phyloP scores from a whole-genome alignment of 768 basidiomycete species.

The Favolaschia claudopus region DNA sequence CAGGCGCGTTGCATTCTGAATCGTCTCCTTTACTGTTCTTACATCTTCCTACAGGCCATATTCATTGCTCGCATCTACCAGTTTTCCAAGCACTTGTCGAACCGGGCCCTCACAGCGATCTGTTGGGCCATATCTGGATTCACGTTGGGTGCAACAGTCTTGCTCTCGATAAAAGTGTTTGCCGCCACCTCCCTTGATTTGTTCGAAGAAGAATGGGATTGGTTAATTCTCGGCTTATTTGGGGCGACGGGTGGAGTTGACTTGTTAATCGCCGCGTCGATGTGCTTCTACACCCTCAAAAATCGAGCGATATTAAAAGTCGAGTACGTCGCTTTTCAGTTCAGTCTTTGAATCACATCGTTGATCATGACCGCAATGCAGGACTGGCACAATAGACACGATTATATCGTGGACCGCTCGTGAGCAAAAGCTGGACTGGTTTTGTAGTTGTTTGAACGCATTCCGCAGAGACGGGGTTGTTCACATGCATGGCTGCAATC shows the following conservation, averaged over 20 bases:
- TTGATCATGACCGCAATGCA: not conserved
- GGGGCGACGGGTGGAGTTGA: conserved; percentile 13
- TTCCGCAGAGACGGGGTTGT: conserved; percentile 19
- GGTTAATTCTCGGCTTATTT: conserved; percentile 20
- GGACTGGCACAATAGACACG: not conserved
- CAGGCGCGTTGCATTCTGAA: conserved; percentile 8
- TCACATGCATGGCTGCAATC: conserved; percentile 17
- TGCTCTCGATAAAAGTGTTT: conserved; percentile 19
- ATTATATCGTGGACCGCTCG: conserved; percentile 23
- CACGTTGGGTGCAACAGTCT: conserved; percentile 16
- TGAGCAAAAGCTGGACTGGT: not conserved
- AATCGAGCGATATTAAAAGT: not conserved
- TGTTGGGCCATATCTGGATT: conserved; percentile 24
- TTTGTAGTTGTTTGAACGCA: not conserved
- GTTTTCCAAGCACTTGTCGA: conserved; percentile 8
- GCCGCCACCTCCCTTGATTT: conserved; percentile 5
- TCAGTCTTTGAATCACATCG: not conserved
- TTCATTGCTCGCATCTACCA: conserved; percentile 26
- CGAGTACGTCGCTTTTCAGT: conserved; percentile 6
- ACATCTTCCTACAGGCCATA: conserved; percentile 6
- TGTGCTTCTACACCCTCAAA: conserved; percentile 16
- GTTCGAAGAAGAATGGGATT: conserved; percentile 20
- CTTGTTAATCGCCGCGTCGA: conserved; percentile 13
- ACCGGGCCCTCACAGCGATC: conserved; percentile 11
- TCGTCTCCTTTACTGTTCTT: not conserved